phyloP scores from a whole-genome alignment of 2,329 filamentous ascomycete genomes.

The Nigrospora osmanthi region DNA sequence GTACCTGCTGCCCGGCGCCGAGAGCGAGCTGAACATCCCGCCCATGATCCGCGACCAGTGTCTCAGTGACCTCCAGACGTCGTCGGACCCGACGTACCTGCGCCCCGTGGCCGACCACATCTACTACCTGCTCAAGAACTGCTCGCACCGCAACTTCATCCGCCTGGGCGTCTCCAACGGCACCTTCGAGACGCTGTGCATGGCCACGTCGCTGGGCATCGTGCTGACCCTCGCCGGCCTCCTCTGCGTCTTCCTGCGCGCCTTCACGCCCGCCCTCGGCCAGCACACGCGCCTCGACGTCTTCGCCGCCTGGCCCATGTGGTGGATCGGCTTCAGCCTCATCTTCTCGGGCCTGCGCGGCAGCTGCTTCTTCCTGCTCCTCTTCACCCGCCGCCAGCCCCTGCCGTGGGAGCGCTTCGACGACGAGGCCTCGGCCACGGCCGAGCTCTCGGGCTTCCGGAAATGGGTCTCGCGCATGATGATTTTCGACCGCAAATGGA shows the following conservation, averaged over 20 bases:
- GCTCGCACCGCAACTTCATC: constrained; percentile 42
- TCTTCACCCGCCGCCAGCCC: constrained; percentile 35
- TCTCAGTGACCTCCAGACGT: constrained; percentile 24
- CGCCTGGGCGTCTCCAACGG: constrained; percentile 46
- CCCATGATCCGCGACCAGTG: constrained; percentile 29
- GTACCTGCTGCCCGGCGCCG: constrained; percentile 30
- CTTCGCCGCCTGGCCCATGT: constrained; percentile 35
- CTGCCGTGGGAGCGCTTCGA: constrained; percentile 40
- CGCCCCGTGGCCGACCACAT: constrained; percentile 36
- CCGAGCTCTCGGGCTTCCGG: constrained; percentile 19
- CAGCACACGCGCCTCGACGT: constrained; percentile 31
- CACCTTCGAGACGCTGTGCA: constrained; percentile 39
- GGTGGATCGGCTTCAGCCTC: constrained; percentile 34
- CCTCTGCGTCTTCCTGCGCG: constrained; percentile 29
- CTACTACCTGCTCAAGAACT: constrained; percentile 36
- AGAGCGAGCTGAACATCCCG: constrained; percentile 41
- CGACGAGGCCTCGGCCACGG: constrained; percentile 20
- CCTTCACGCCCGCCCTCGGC: constrained; percentile 26
- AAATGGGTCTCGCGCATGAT: constrained; percentile 27
- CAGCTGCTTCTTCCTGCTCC: constrained; percentile 38
- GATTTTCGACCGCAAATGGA: constrained; percentile 38
- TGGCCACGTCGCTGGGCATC: constrained; percentile 34
- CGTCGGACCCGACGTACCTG: constrained; percentile 29
- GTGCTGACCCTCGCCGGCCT: constrained; percentile 30
- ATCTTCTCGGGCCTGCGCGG: constrained; percentile 35